Conservation (phyloP, 2,329 filamentous ascomycete species). For the Penicillium expansum region DNA sequence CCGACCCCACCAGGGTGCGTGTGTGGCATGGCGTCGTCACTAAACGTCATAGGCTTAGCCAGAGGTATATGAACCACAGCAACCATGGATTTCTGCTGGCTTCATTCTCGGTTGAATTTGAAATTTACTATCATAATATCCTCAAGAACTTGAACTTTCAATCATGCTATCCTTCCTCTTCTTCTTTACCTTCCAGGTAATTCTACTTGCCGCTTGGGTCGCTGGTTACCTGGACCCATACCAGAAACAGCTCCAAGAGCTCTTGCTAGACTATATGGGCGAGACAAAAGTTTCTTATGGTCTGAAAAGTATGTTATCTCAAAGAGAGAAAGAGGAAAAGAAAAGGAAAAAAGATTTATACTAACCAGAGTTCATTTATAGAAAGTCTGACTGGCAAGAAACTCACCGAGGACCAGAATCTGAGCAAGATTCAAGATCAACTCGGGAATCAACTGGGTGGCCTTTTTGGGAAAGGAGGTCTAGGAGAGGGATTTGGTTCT, state of each 20-base stretch:
- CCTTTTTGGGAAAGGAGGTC: conserved; percentile 24
- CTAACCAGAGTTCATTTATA: conserved; percentile 1
- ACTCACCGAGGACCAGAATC: conserved; percentile 25
- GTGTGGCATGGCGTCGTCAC: conserved; percentile 17
- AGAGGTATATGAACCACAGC: conserved; percentile 1
- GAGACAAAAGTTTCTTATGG: conserved; percentile 30
- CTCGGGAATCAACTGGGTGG: conserved; percentile 23
- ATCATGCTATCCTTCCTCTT: conserved; percentile 19
- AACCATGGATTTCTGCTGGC: not conserved
- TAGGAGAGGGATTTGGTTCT: conserved; percentile 21
- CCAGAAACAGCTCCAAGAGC: conserved; percentile 30
- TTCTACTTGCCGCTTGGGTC: conserved; percentile 28
- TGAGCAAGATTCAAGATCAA: conserved; percentile 27
- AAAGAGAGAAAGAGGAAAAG: not conserved
- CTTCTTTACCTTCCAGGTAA: conserved; percentile 15
- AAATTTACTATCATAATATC: not conserved
- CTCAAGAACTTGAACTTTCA: not conserved
- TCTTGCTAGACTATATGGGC: conserved; percentile 29
- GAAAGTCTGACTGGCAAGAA: conserved; percentile 26
- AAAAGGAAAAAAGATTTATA: not conserved
- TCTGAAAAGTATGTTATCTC: conserved; percentile 23
- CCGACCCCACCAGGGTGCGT: not conserved
- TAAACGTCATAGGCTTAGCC: conserved; percentile 21
- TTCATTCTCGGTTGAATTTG: not conserved
- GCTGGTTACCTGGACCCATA: conserved; percentile 30